phyloP scores from a whole-genome alignment of 768 basidiomycete genomes.

The Amyloporia xantha region DNA sequence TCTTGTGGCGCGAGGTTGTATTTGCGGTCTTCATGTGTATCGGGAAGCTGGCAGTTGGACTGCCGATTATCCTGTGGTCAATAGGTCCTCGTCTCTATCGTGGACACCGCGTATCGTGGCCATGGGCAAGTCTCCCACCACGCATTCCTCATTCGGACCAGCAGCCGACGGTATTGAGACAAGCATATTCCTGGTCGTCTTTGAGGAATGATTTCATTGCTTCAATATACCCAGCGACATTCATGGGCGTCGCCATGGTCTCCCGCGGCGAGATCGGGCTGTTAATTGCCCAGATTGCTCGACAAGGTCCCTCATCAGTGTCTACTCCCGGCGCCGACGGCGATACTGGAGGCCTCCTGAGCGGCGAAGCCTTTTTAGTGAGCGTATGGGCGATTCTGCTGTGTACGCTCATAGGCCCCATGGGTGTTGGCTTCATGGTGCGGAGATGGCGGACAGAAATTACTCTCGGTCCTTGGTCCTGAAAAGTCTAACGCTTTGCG shows the following conservation, averaged over 20 bases:
- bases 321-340: constrained; percentile 2
- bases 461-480: constrained; percentile 11
- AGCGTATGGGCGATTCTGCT: constrained; percentile 40
- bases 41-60: constrained; percentile 44
- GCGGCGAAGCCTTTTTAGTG: constrained; percentile 34
- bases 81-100: neutral
- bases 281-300: constrained; percentile 45
- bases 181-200: no score
- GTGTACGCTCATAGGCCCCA: constrained; percentile 35
- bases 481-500: no score
- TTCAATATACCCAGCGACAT: constrained; percentile 8
- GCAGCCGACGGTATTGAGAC: no score
- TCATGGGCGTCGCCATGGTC: constrained; percentile 45
- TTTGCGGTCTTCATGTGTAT: constrained; percentile 53
- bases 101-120: no score
- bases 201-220: neutral
- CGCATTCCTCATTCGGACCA: no score
- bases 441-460: constrained; percentile 11
- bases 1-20: constrained; percentile 50
- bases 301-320: no score
- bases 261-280: constrained; percentile 66
- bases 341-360: constrained; percentile 23
- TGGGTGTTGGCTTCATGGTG: constrained; percentile 18
- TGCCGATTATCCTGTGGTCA: constrained; percentile 37
- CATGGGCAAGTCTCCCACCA: no score